phyloP scores from a whole-genome alignment of 2,329 filamentous ascomycete genomes.

The Colletotrichum sp. region DNA sequence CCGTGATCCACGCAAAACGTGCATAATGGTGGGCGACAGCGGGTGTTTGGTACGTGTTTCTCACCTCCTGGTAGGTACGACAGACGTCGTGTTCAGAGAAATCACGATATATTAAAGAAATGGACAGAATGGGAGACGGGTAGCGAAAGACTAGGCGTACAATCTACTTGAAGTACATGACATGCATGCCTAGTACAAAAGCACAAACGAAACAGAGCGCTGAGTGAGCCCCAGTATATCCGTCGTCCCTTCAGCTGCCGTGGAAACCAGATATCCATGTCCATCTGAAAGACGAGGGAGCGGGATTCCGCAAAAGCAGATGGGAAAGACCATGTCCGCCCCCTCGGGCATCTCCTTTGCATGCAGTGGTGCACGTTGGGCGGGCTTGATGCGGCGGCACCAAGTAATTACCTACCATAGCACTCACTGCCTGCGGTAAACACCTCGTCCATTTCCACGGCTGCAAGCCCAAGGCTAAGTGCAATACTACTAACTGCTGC shows the following conservation, averaged over 20 bases:
- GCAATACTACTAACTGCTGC: too few relatives aligned
- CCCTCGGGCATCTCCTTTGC: neutral
- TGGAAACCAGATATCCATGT: neutral
- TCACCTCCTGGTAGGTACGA: neutral
- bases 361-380: neutral
- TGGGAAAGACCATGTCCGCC: neutral
- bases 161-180: neutral
- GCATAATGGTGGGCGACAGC: constrained; percentile 1
- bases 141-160: neutral
- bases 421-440: neutral
- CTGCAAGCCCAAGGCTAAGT: neutral
- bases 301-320: neutral
- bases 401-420: neutral
- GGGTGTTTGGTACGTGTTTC: neutral
- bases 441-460: neutral
- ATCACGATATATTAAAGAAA: neutral
- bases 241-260: neutral
- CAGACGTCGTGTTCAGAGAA: neutral
- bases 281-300: neutral
- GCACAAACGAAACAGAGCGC: neutral
- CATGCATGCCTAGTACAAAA: neutral
- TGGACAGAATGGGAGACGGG: neutral
- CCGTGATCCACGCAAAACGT: neutral
- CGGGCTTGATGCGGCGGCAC: neutral
- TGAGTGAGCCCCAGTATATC: neutral